Evolutionary conservation across 192 early-diverging fungal genomes (phyloP).

Genomic region (Rhizoclosmatium globosum): DNA sequence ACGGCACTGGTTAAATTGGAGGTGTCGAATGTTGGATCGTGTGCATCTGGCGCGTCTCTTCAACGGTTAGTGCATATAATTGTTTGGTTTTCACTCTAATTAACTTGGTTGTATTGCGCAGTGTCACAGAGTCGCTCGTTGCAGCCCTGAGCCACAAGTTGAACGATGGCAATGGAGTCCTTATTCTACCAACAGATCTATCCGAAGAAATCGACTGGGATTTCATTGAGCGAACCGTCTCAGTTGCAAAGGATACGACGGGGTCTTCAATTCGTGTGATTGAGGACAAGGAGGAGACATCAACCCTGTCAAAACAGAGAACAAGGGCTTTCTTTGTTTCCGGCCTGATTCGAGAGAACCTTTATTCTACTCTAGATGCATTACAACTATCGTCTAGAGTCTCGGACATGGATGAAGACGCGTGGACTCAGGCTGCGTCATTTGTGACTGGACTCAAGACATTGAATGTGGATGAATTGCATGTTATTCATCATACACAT

Average conservation of each 20-base stretch:
- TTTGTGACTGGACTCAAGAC: background rate
- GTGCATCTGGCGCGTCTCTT: background rate
- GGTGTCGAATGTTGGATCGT: conserved; percentile 19
- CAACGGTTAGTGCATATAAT: background rate
- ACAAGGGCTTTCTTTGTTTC: background rate
- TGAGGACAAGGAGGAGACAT: background rate
- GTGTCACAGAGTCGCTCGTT: background rate
- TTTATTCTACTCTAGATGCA: background rate
- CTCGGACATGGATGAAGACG: background rate
- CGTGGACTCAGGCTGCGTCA: background rate
- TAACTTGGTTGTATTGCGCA: background rate
- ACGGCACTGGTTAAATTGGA: background rate
- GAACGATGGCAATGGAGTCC: background rate
- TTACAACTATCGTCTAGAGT: background rate
- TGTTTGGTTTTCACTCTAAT: background rate
- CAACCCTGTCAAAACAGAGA: background rate
- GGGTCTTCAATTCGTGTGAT: background rate
- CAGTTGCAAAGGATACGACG: no score
- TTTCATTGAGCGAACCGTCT: background rate
- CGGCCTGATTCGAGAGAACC: background rate
- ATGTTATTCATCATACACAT: background rate
- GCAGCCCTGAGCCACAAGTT: background rate
- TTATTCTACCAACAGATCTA: background rate
- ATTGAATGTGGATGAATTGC: background rate
- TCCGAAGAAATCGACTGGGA: conserved; percentile 8